These are phyloP conservation scores for Ambispora gerdemannii DNA, from an alignment of 192 early-diverging fungal species.

Conservation along the genomic window DNA sequence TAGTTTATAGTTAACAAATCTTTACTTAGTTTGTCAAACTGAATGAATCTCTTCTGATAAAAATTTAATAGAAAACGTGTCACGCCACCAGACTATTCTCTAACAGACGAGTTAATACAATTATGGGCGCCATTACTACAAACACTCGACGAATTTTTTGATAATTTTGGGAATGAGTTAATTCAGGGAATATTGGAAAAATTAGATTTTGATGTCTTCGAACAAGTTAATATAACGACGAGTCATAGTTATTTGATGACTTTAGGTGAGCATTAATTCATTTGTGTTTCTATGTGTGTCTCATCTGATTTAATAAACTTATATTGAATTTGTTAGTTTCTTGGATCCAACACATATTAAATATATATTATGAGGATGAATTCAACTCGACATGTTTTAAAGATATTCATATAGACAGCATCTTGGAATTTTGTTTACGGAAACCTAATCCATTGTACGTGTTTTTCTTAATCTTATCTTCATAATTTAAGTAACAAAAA, in stretches of 20 bases:
- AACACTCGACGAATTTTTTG: conserved; percentile 39
- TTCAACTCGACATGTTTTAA: conserved; percentile 19
- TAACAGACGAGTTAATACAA: conserved; percentile 40
- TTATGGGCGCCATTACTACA: conserved; percentile 45
- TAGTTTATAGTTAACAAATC: conserved; percentile 32
- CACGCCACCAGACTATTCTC: conserved; percentile 34
- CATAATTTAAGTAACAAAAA: no score
- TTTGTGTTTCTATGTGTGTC: no score
- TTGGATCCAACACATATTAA: conserved; percentile 55
- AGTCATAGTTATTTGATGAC: conserved; percentile 52
- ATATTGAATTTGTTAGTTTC: conserved; percentile 39
- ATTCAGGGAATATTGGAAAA: conserved; percentile 33
- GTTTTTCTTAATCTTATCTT: no score
- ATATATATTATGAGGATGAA: conserved; percentile 30
- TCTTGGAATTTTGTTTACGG: conserved; percentile 60
- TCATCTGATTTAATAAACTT: no score
- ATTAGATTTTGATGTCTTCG: conserved; percentile 28
- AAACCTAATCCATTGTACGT: conserved; percentile 54
- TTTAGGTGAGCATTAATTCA: conserved; percentile 36
- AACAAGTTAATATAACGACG: background rate
- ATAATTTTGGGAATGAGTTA: conserved; percentile 33
- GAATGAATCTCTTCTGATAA: no score
- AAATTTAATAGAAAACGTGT: conserved; percentile 36
- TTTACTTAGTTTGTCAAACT: no score
- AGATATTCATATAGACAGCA: conserved; percentile 42